Evolutionary conservation across 768 basidiomycete genomes (phyloP), one percentile per base, ranked within the genome.

Genomic region (Paxillus involutus): DNA sequence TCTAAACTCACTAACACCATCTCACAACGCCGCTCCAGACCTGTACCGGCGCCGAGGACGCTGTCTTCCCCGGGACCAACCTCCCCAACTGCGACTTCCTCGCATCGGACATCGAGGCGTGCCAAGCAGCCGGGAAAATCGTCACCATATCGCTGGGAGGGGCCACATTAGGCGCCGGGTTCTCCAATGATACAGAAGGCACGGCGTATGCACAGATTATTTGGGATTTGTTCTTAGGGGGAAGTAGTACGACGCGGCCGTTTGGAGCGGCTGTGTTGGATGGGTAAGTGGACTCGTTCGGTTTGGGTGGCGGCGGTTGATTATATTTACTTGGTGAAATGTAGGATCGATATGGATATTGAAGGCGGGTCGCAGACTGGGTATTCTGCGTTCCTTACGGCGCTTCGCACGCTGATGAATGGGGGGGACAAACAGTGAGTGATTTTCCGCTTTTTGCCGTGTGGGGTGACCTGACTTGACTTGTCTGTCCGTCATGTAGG

Each of bases 201-300:
- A 61, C 69, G 12, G 66, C 74, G 4, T 89, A 87, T 64, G 88
- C 83, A 0, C 74, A 84, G 49, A 83, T 81, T 0, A 81, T 91
- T 48, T 90, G 89, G 89, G 48, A 69, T 47, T 55, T 86, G 46
- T 89, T 89, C 68, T 72, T 90, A 29, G 88, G 87, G 9, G 86
- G 86, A 16, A 74, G 73, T 1, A 82, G 80, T 53, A 65, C 65
- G 26, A 86, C 81, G 14, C 78, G 88, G 54, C 89, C 88, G 0
- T 91, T 91, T 60, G 89, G 89, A 24, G 68, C 59, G 55, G 89
- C 87, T 3, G 77, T 89, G 47, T 74, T 91, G 24, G 88, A 90
- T 59, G 89, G 89, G 87, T 88, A 41, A 14, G 65, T 47, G 56
- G 33, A 19, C 35, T 30, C 21, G 19, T 48, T 3, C n/a, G 21